phyloP scores from a whole-genome alignment of 441 rosid genomes.

The Breynia disticha region DNA sequence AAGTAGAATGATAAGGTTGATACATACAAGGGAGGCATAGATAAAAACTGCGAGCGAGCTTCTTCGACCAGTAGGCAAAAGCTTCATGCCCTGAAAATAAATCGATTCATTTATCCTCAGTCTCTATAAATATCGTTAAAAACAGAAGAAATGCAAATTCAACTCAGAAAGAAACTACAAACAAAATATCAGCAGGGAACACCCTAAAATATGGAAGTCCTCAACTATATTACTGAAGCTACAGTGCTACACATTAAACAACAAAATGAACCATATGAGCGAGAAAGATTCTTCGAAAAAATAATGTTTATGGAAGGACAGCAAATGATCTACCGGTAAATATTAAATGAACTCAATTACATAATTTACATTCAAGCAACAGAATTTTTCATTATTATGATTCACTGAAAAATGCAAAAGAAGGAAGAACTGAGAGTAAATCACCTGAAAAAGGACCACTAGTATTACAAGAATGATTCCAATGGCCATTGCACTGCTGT shows the following conservation, averaged over 20 bases:
- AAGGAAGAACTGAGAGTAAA: background rate
- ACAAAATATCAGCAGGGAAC: background rate
- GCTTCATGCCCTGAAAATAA: constrained; percentile 76
- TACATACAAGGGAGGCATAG: constrained; percentile 70
- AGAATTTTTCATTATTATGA: background rate
- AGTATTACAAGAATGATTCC: constrained; percentile 80
- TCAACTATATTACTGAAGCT: too few species aligned
- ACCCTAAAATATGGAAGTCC: background rate
- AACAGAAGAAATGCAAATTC: background rate
- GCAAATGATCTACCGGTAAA: background rate
- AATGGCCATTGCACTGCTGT: constrained; percentile 81
- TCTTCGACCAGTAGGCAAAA: constrained; percentile 75
- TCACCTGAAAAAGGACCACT: constrained; percentile 85
- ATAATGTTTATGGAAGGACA: background rate
- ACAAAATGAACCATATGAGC: too few species aligned
- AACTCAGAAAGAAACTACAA: background rate
- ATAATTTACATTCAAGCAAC: background rate
- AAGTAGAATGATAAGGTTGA: constrained; percentile 11
- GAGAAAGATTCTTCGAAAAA: background rate
- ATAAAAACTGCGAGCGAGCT: constrained; percentile 71
- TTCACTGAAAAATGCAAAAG: background rate
- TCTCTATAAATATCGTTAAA: background rate
- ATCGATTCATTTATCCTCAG: background rate
- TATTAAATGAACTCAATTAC: background rate
- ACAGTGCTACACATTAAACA: too few species aligned